Base-by-base conservation (phyloP, 768 basidiomycete species). In the Boletus rex-veris region DNA sequence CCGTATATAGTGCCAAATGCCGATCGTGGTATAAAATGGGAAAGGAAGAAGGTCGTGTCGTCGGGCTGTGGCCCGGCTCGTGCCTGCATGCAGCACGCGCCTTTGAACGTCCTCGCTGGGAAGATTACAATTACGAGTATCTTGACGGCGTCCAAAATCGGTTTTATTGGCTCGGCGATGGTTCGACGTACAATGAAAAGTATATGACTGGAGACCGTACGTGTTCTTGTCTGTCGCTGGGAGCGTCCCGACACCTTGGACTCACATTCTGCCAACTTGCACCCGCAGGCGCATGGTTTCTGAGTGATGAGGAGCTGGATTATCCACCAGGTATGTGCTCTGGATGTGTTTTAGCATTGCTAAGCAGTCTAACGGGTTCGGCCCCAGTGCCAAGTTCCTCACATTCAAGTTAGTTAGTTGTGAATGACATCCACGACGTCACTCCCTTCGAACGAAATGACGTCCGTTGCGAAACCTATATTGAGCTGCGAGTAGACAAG, bases 11-110 rank as follows among this genome's bases (percentile, higher is more conserved):
- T 36, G 74, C 77, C 45, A 79, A 79, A 57, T 85, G 83, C 58
- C 70, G 76, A 14, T 81, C 81, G 31, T 87, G 85, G 84, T 86
- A 85, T 62, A 85, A 85, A 62, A 72, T 69, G 39, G 83, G 82
- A 5, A 79, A 78, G 56, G 78, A 78, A 56, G 80, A 65, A 2
- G 83, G 84, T 2, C 75, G 80, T 2, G 71, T 85, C 8, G 75
- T 77, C 21, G 82, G 74, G 1, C 70, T 86, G 7, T 86, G 81
- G 81, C 84, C 84, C 16, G 81, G 83, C 7, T 83, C 82, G 0
- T 73, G 74, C 43, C 59, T 82, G 15, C 83, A 84, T 51, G 81
- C 79, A 1, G 67, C 73, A 6, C 74, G 72, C 26, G 75, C 78
- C 2, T 64, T 86, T 6, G 68, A 70, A 36, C 65, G 81, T 62